Conservation (phyloP, 306 rosid genomes). For the Vigna mungo region DNA sequence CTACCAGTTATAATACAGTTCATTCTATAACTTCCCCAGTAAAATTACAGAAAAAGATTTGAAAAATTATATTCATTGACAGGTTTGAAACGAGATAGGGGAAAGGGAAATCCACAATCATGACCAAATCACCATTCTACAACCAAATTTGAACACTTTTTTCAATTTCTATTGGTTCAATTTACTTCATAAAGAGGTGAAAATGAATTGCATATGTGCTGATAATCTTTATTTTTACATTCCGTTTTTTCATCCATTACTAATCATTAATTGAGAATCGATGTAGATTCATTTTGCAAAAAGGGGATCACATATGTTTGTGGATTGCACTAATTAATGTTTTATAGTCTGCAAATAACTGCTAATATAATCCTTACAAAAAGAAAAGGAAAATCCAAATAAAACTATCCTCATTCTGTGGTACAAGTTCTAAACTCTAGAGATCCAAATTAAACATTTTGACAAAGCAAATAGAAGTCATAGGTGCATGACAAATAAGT, state of each 20-base stretch:
- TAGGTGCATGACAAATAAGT: conserved; percentile 20
- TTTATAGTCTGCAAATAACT: conserved; percentile 9
- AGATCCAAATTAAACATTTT: conserved; percentile 21
- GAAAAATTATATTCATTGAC: not conserved
- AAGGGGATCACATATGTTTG: not conserved
- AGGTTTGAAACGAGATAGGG: not conserved
- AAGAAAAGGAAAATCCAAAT: not conserved
- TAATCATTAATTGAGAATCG: not conserved
- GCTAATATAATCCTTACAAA: conserved; percentile 5
- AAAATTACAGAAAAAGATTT: not conserved
- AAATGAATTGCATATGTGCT: conserved; percentile 19
- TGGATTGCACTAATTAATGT: not conserved
- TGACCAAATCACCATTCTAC: conserved; percentile 15
- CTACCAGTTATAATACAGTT: conserved; percentile 7
- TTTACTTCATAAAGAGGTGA: not conserved
- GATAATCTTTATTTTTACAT: not conserved
- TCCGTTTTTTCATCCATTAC: not conserved
- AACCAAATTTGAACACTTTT: conserved; percentile 21
- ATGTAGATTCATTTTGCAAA: not conserved
- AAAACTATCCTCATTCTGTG: not conserved
- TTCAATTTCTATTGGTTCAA: not conserved
- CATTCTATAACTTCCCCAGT: not conserved
- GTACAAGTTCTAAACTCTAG: conserved; percentile 1
- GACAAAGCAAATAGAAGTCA: conserved; percentile 20
- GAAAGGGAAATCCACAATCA: conserved; percentile 13